Percentiles rank a stretch among this genome's conserved stretches.
Evolutionary conservation across 2,329 filamentous ascomycete genomes (phyloP).

Genomic region (Colletotrichum noveboracense): DNA sequence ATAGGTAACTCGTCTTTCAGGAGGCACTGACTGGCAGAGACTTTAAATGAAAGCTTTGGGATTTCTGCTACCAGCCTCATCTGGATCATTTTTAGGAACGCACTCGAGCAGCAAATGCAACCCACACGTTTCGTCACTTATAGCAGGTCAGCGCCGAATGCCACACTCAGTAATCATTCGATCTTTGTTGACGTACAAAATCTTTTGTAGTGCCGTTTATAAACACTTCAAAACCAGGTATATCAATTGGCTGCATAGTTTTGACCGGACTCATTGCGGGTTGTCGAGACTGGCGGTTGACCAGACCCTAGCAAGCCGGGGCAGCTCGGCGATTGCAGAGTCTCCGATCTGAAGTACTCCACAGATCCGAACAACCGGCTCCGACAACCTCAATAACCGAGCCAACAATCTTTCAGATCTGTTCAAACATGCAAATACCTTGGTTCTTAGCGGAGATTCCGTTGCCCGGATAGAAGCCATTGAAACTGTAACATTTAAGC

Average conservation of each 20-base stretch:
- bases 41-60: not conserved
- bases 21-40: not conserved
- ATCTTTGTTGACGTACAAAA: not conserved
- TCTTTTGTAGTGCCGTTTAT: not conserved
- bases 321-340: constrained; percentile 1
- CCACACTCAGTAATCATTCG: not conserved
- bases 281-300: not conserved
- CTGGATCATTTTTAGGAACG: not conserved
- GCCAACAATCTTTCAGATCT: not conserved
- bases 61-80: not conserved
- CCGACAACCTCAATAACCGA: not conserved
- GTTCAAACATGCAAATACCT: not conserved
- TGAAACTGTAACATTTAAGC: not conserved
- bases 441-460: not conserved
- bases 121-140: not conserved
- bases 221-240: not conserved
- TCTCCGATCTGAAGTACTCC: not conserved
- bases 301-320: not conserved
- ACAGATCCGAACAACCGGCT: not conserved
- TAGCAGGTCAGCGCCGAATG: not conserved
- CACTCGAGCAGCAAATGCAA: not conserved
- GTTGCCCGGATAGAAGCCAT: not conserved
- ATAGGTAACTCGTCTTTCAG: not conserved
- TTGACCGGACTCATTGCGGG: not conserved
- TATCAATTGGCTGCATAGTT: not conserved